A percentile compares a stretch with the other conserved stretches of the same genome.
Conservation (phyloP, 352 stramenopile species). For the Pythium plurisporium region DNA sequence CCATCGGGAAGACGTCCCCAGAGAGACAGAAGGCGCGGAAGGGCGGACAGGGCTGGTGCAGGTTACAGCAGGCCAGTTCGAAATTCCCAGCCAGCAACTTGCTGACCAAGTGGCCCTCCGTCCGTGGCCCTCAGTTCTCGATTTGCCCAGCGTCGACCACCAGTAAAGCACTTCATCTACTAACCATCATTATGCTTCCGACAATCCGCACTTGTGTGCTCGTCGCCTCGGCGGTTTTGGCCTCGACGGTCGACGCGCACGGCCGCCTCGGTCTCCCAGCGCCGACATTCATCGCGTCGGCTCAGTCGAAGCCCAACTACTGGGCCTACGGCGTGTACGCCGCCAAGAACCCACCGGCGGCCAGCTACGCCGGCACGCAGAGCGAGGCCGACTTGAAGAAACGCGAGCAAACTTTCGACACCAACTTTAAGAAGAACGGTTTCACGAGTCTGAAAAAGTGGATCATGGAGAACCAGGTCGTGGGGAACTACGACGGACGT, state of each 20-base stretch:
- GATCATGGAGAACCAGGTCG: slow-evolving; percentile 11
- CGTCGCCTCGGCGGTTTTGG: slow-evolving; percentile 1
- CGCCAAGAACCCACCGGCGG: slow-evolving; percentile 5
- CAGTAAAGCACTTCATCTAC: no score
- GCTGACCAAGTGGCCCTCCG: no score
- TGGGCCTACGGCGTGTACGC: slow-evolving; percentile 7
- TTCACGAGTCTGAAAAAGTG: slow-evolving; percentile 3
- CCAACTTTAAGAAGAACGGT: slow-evolving; percentile 12
- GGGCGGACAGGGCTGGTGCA: no score
- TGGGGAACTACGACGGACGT: not conserved
- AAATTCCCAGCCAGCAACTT: no score
- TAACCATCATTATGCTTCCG: not conserved
- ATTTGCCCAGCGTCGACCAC: no score
- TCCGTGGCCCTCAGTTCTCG: no score
- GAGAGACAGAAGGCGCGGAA: no score
- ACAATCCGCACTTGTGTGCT: not conserved
- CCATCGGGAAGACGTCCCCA: no score
- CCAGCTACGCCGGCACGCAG: not conserved
- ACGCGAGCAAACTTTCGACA: slow-evolving; percentile 9
- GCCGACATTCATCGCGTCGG: slow-evolving; percentile 5
- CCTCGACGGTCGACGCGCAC: not conserved
- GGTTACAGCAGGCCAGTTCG: no score
- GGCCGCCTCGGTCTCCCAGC: slow-evolving; percentile 1
- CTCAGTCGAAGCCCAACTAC: slow-evolving; percentile 4
- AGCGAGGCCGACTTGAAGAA: slow-evolving; percentile 7